These are phyloP conservation scores for Lignosus rhinocerotis DNA, from an alignment of 1,284 basidiomycete genomes.

Conservation along the genomic window DNA sequence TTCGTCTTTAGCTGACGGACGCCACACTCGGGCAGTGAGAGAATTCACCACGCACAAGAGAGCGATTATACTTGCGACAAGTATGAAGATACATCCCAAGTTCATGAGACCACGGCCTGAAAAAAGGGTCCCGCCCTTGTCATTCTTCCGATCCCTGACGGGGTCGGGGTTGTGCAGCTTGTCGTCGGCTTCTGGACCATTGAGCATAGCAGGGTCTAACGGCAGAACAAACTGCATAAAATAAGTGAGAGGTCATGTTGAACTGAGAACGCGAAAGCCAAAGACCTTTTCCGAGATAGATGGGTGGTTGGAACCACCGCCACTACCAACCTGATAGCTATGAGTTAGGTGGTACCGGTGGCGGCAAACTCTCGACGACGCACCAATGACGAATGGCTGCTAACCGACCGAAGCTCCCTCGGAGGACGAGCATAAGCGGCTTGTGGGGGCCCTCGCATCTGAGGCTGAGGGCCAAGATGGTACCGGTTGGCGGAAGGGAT, in stretches of 20 bases:
- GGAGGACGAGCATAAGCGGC: constrained; percentile 47
- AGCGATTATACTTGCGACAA: constrained; percentile 59
- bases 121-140: constrained; percentile 63
- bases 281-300: constrained; percentile 38
- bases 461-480: constrained; percentile 17
- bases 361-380: not conserved
- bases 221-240: constrained; percentile 64
- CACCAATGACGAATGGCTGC: constrained; percentile 2
- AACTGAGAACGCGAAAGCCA: not conserved
- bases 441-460: constrained; percentile 41
- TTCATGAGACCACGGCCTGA: constrained; percentile 75
- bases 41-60: constrained; percentile 57
- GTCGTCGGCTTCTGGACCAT: constrained; percentile 66
- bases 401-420: constrained; percentile 12
- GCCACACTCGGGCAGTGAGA: not conserved
- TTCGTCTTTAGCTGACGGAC: not conserved
- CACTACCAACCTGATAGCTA: constrained; percentile 15
- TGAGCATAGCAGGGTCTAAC: constrained; percentile 69
- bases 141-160: constrained; percentile 61
- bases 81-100: constrained; percentile 72
- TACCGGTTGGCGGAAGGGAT: constrained; percentile 19
- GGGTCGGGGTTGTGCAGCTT: constrained; percentile 77
- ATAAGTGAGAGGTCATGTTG: no score
- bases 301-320: constrained; percentile 19
- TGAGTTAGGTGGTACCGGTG: constrained; percentile 4